A percentile compares a stretch with the other conserved stretches of the same genome.
These are phyloP conservation scores for Daldinia loculata DNA, from an alignment of 495 filamentous ascomycete species.

Conservation along the genomic window DNA sequence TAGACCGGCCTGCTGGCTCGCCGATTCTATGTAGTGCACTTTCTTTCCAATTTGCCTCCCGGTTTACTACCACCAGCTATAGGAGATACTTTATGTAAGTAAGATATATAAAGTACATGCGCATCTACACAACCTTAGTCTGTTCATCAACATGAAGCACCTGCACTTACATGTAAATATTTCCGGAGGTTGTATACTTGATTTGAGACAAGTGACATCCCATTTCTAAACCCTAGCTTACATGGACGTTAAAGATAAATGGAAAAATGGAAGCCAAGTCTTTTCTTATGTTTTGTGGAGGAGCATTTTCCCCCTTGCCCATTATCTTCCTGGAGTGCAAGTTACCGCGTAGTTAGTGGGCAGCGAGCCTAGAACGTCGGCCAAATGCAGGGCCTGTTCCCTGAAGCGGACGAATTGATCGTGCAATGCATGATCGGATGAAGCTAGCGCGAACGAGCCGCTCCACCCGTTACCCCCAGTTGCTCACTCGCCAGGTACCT, in stretches of 20 bases:
- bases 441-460: constrained; percentile 24
- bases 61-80: background rate
- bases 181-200: constrained; percentile 8
- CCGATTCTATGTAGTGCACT: constrained; percentile 34
- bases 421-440: constrained; percentile 40
- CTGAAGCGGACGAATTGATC: constrained; percentile 28
- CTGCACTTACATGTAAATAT: constrained; percentile 16
- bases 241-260: constrained; percentile 7
- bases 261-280: constrained; percentile 11
- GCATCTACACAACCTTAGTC: background rate
- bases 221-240: constrained; percentile 8
- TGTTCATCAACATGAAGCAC: constrained; percentile 35
- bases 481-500: background rate
- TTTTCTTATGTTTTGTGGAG: constrained; percentile 6
- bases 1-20: constrained; percentile 13
- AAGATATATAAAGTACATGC: background rate
- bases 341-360: constrained; percentile 13
- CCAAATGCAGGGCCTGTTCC: constrained; percentile 25
- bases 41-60: background rate
- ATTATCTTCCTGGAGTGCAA: constrained; percentile 5
- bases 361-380: constrained; percentile 27
- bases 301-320: constrained; percentile 2
- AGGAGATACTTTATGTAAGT: background rate
- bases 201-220: constrained; percentile 12
- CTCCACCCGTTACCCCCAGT: constrained; percentile 19